These are phyloP conservation scores for Apiotrichum domesticum DNA, from an alignment of 1,284 basidiomycete genomes.

Conservation along the genomic window DNA sequence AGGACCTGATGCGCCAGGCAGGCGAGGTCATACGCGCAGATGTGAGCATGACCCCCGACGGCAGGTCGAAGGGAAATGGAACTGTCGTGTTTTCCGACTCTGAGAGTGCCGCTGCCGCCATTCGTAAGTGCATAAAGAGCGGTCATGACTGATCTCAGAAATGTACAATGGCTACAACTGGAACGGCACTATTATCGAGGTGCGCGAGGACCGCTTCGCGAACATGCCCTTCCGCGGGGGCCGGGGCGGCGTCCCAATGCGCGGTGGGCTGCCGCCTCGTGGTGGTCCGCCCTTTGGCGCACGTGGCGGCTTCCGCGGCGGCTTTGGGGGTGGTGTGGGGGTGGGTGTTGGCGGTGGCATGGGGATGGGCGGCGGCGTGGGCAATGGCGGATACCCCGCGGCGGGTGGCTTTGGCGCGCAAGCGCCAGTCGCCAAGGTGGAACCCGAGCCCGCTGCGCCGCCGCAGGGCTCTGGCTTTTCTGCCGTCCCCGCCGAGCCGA, in stretches of 20 bases:
- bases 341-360: slow-evolving; percentile 1
- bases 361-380: not conserved
- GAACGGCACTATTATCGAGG: slow-evolving; percentile 86
- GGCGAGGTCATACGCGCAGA: slow-evolving; percentile 92
- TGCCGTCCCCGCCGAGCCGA: slow-evolving; percentile 62
- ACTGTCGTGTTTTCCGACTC: slow-evolving; percentile 90
- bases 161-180: slow-evolving; percentile 95
- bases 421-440: slow-evolving; percentile 8
- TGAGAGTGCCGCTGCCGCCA: slow-evolving; percentile 85
- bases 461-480: slow-evolving; percentile 22
- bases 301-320: slow-evolving; percentile 53
- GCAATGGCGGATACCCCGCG: slow-evolving; percentile 26
- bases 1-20: slow-evolving; percentile 90
- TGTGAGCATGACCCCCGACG: slow-evolving; percentile 85
- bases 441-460: slow-evolving; percentile 11
- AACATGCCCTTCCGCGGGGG: slow-evolving; percentile 52
- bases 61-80: slow-evolving; percentile 86
- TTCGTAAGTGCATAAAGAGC: slow-evolving; percentile 56
- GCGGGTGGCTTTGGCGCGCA: slow-evolving; percentile 30
- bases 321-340: slow-evolving; percentile 44
- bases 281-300: slow-evolving; percentile 43
- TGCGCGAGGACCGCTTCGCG: slow-evolving; percentile 89
- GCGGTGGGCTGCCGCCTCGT: slow-evolving; percentile 46
- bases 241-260: slow-evolving; percentile 52
- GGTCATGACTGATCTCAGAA: slow-evolving; percentile 48